Conservation (phyloP, 2,329 filamentous ascomycete species). For the Metarhizium album region DNA sequence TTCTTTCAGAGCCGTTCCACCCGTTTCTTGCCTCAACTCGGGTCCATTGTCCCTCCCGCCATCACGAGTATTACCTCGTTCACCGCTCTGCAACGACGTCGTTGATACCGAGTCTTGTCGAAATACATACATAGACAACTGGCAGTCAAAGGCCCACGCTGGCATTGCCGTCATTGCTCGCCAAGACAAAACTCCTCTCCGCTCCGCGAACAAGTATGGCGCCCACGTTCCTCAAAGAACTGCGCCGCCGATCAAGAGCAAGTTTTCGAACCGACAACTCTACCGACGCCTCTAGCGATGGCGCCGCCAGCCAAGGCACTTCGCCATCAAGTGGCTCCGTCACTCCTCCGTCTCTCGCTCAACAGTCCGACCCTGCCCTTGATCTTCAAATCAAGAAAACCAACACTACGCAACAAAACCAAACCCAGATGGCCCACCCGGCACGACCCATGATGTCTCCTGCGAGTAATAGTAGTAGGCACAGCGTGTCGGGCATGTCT, state of each 20-base stretch:
- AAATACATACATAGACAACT: not conserved
- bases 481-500: conserved; percentile 54
- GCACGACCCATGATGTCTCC: conserved; percentile 28
- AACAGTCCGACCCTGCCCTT: conserved; percentile 54
- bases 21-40: not conserved
- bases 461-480: conserved; percentile 38
- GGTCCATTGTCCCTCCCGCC: not conserved
- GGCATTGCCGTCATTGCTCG: not conserved
- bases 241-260: conserved; percentile 65
- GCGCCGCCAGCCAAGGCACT: conserved; percentile 44
- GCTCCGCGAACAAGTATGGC: conserved; percentile 33
- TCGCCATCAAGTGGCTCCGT: conserved; percentile 57
- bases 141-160: not conserved
- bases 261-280: conserved; percentile 59
- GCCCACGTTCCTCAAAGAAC: conserved; percentile 60
- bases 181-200: not conserved
- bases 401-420: conserved; percentile 9
- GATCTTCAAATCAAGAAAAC: conserved; percentile 47
- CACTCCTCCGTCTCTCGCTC: conserved; percentile 64
- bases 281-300: conserved; percentile 51
- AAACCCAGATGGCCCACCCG: conserved; percentile 10
- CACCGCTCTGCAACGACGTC: not conserved
- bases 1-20: not conserved
- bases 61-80: not conserved
- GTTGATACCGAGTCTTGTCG: not conserved